Evolutionary conservation across 306 rosid species (phyloP).

Genomic region (Carpinus fangiana): DNA sequence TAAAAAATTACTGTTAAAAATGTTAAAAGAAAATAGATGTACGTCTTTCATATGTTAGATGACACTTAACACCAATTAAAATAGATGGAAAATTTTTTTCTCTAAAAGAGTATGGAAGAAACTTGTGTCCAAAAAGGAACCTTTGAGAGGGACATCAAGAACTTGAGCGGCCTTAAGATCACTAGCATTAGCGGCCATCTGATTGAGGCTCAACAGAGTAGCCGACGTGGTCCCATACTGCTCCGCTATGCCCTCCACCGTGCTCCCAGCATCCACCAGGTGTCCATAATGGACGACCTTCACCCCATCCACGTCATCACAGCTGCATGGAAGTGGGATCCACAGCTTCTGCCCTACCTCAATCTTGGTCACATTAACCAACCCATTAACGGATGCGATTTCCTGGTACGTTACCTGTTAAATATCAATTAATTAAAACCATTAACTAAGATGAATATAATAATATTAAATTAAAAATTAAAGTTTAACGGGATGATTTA

Average conservation of each 20-base stretch:
- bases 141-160: constrained; percentile 83
- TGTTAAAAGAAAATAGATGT: too few relatives aligned
- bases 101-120: too few relatives aligned
- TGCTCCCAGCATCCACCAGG: constrained; percentile 11
- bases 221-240: constrained; percentile 40
- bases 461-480: too few relatives aligned
- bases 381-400: constrained; percentile 37
- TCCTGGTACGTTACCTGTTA: constrained; percentile 24
- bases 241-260: constrained; percentile 41
- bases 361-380: constrained; percentile 30
- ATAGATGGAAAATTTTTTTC: too few relatives aligned
- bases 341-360: constrained; percentile 30
- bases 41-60: too few relatives aligned
- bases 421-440: too few relatives aligned
- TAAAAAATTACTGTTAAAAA: too few relatives aligned
- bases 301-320: constrained; percentile 53
- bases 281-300: constrained; percentile 69
- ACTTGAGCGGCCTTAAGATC: constrained; percentile 46
- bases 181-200: constrained; percentile 38
- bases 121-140: constrained; percentile 12
- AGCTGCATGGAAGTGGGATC: constrained; percentile 92
- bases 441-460: too few relatives aligned
- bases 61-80: too few relatives aligned
- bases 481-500: too few relatives aligned
- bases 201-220: constrained; percentile 49